A percentile compares a stretch with the other conserved stretches of the same genome.
phyloP scores from a whole-genome alignment of 345 rosid genomes.

The Salix suchowensis region DNA sequence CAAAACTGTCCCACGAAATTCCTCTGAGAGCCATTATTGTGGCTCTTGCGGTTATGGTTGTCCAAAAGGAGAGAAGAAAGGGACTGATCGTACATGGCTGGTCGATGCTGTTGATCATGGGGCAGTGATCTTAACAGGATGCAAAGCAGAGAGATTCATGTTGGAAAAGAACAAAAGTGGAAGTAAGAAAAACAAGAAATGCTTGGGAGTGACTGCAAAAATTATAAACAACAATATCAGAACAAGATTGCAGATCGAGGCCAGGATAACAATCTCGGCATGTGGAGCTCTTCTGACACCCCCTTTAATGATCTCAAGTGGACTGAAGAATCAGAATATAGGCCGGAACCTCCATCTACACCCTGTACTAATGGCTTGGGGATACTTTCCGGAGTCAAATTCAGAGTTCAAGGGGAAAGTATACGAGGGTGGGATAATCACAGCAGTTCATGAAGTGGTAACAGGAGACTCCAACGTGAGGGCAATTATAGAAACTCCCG shows the following conservation, averaged over 20 bases:
- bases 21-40: constrained; percentile 70
- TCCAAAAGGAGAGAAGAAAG: constrained; percentile 70
- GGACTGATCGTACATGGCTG: constrained; percentile 79
- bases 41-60: constrained; percentile 89
- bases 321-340: constrained; percentile 62
- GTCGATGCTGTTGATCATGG: constrained; percentile 67
- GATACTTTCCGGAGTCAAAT: constrained; percentile 75
- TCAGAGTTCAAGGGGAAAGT: constrained; percentile 41
- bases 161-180: constrained; percentile 32
- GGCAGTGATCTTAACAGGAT: constrained; percentile 69
- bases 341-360: constrained; percentile 80
- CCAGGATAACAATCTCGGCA: constrained; percentile 72
- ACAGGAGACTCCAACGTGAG: constrained; percentile 20
- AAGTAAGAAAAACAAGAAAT: constrained; percentile 46
- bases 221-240: constrained; percentile 34
- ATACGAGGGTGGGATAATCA: constrained; percentile 65
- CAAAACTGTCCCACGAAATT: constrained; percentile 52
- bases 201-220: constrained; percentile 61
- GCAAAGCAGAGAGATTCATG: constrained; percentile 71
- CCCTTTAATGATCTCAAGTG: constrained; percentile 71
- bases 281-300: constrained; percentile 82
- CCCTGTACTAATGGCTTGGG: constrained; percentile 83
- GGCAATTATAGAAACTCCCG: constrained; percentile 61
- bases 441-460: constrained; percentile 32
- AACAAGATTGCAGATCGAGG: constrained; percentile 55